Conservation (phyloP, 1,139 yeast species). For the Debaryomyces sp. region DNA sequence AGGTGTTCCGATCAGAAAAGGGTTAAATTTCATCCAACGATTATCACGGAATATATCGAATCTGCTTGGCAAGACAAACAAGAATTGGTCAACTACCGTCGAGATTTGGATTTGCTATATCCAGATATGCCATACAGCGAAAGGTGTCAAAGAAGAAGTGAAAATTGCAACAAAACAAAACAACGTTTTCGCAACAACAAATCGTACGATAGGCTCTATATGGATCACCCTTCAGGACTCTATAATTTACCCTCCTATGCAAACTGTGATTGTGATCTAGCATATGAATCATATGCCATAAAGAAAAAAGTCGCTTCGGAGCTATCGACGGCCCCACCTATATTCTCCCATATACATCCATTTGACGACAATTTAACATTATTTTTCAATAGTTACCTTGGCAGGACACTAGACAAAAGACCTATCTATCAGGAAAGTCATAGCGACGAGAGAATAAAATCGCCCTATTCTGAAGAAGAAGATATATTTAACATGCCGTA, state of each 20-base stretch:
- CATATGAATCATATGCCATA: background rate
- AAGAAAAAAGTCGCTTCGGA: background rate
- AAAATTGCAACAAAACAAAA: background rate
- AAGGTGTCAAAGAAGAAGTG: background rate
- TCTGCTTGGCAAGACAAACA: conserved; percentile 1
- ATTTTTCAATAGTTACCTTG: background rate
- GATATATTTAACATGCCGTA: background rate
- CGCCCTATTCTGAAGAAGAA: background rate
- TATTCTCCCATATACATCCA: conserved; percentile 5
- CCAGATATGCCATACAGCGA: background rate
- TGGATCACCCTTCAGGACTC: background rate
- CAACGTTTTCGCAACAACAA: background rate
- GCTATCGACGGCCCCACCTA: background rate
- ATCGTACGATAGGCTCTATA: background rate
- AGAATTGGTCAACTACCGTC: background rate
- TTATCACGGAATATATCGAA: background rate
- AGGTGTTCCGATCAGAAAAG: background rate
- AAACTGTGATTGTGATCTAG: background rate
- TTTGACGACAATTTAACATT: conserved; percentile 3
- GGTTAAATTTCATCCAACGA: background rate
- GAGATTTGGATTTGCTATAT: background rate
- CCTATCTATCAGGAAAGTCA: background rate
- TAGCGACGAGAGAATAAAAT: too few species aligned
- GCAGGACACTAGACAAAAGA: background rate
- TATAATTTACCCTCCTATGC: background rate